Percentiles rank a stretch among this genome's conserved stretches.
Conservation (phyloP, 2,329 filamentous ascomycete genomes). For the Podosphaera leucotricha region DNA sequence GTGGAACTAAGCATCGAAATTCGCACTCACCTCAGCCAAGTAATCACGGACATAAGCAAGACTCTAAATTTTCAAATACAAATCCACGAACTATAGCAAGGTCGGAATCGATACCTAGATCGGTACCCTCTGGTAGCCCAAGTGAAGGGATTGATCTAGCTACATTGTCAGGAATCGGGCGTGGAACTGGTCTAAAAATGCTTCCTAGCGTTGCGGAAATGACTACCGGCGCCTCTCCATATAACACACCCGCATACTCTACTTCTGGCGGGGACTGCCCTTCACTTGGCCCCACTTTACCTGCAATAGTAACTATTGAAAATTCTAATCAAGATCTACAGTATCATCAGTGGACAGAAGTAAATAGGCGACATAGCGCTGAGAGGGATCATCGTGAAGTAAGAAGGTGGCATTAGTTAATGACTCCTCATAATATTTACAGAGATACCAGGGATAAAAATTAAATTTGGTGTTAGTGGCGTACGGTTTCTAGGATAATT, state of each 20-base stretch:
- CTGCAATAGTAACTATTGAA: constrained; percentile 10
- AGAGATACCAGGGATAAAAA: not conserved
- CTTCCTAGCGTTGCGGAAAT: constrained; percentile 39
- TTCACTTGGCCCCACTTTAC: constrained; percentile 22
- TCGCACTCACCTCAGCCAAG: not conserved
- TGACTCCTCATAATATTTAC: not conserved
- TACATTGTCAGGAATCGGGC: constrained; percentile 10
- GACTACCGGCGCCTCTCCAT: constrained; percentile 38
- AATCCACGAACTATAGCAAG: constrained; percentile 11
- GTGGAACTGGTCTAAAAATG: constrained; percentile 15
- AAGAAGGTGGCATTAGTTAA: constrained; percentile 17
- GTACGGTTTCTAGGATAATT: not conserved
- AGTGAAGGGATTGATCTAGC: constrained; percentile 16
- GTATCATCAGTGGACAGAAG: constrained; percentile 13
- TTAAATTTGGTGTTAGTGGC: not conserved
- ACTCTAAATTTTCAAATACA: not conserved
- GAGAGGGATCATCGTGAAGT: constrained; percentile 23
- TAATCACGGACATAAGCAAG: not conserved
- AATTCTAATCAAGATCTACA: not conserved
- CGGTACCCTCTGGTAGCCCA: constrained; percentile 17
- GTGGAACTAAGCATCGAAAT: not conserved
- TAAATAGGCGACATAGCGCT: constrained; percentile 29
- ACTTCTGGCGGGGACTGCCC: constrained; percentile 13
- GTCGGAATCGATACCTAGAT: constrained; percentile 15
- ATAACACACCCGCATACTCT: constrained; percentile 32